Conservation (phyloP, 2,329 filamentous ascomycete species). For the Tolypocladium tropicale region DNA sequence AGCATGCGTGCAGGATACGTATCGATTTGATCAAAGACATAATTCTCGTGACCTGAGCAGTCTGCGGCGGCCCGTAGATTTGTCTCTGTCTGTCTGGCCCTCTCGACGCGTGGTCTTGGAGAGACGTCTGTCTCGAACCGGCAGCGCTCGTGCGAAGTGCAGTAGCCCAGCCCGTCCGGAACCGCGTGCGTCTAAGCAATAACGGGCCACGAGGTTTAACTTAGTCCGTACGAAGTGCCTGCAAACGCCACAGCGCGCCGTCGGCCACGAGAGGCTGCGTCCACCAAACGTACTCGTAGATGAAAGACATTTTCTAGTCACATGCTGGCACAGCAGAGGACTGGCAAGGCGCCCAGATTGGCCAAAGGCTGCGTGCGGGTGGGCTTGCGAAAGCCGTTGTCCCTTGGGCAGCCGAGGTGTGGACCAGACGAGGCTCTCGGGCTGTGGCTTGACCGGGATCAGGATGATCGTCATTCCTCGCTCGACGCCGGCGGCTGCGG, state of each 20-base stretch:
- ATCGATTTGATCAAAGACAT: neutral
- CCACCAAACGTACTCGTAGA: neutral
- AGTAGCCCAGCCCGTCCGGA: too few relatives aligned
- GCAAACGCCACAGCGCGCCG: too few relatives aligned
- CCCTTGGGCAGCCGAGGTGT: neutral
- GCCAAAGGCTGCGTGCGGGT: neutral
- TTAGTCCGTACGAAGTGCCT: too few relatives aligned
- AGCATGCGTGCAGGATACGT: neutral
- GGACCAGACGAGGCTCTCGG: neutral
- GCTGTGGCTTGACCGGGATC: neutral
- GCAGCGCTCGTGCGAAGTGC: neutral
- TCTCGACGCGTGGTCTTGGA: neutral
- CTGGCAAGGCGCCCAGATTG: neutral
- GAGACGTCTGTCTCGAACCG: neutral
- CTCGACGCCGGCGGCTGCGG: neutral
- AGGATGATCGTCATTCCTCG: neutral
- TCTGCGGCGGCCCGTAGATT: neutral
- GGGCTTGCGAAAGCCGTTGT: neutral
- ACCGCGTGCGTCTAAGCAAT: too few relatives aligned
- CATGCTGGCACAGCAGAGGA: neutral
- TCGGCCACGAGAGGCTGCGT: neutral
- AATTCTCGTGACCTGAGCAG: neutral
- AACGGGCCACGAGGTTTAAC: too few relatives aligned
- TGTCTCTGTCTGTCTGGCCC: neutral
- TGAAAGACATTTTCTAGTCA: neutral